Percentiles rank a stretch among this genome's conserved stretches.
These are phyloP conservation scores for Penicillium frequentans DNA, from an alignment of 2,329 filamentous ascomycete genomes.

Conservation along the genomic window DNA sequence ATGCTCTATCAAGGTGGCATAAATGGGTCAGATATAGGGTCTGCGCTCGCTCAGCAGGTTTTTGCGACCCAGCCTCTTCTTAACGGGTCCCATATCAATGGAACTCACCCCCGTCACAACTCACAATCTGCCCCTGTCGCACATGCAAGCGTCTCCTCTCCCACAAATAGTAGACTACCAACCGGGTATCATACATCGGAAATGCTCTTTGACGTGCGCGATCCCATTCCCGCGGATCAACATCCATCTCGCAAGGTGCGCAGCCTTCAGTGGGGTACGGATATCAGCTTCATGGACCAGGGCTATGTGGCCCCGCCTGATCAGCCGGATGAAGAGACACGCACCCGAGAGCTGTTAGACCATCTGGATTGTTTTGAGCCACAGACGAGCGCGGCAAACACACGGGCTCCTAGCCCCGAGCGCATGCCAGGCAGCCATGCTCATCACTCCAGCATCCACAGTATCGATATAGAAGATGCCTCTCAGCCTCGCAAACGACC, in stretches of 20 bases:
- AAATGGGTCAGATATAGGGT: slow-evolving; percentile 29
- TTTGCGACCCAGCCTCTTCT: slow-evolving; percentile 25
- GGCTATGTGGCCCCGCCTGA: slow-evolving; percentile 60
- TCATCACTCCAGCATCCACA: slow-evolving; percentile 7
- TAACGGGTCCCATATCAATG: slow-evolving; percentile 17
- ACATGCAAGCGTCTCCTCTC: slow-evolving; percentile 10
- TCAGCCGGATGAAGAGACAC: slow-evolving; percentile 59
- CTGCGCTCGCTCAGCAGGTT: slow-evolving; percentile 31
- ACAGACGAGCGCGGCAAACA: slow-evolving; percentile 60
- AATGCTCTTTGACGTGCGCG: slow-evolving; percentile 39
- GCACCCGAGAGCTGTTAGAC: slow-evolving; percentile 57
- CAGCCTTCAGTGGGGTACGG: slow-evolving; percentile 65
- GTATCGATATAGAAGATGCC: slow-evolving; percentile 20
- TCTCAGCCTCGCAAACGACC: slow-evolving; percentile 34
- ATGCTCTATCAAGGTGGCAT: slow-evolving; percentile 45
- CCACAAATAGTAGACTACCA: slow-evolving; percentile 24
- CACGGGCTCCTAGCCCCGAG: slow-evolving; percentile 59
- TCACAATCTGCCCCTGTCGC: slow-evolving; percentile 18
- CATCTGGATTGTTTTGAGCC: slow-evolving; percentile 59
- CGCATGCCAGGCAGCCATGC: slow-evolving; percentile 19
- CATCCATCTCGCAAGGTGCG: slow-evolving; percentile 41
- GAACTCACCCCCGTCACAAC: slow-evolving; percentile 4
- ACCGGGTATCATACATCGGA: slow-evolving; percentile 38
- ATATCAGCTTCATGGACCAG: slow-evolving; percentile 62
- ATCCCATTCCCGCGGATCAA: slow-evolving; percentile 35